Conservation (phyloP, 2,329 filamentous ascomycete species). For the Fusarium sp. region DNA sequence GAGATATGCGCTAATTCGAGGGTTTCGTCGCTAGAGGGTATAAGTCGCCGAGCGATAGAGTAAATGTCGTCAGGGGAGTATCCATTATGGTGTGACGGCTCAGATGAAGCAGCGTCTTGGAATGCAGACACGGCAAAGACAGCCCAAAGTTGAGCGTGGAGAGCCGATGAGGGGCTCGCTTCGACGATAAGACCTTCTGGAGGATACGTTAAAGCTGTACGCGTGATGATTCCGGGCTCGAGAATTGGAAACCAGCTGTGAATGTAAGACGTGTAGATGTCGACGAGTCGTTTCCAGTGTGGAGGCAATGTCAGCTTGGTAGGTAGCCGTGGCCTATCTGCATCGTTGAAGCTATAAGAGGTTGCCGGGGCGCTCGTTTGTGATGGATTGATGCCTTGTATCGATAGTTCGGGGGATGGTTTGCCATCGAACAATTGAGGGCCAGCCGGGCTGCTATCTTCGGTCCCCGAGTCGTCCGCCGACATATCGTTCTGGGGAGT, state of each 20-base stretch:
- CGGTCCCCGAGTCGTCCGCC: slow-evolving; percentile 52
- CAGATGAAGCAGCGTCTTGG: slow-evolving; percentile 58
- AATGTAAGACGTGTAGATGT: slow-evolving; percentile 81
- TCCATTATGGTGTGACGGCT: slow-evolving; percentile 7
- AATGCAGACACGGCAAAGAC: slow-evolving; percentile 69
- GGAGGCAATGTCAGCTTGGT: slow-evolving; percentile 59
- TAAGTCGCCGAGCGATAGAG: slow-evolving; percentile 61
- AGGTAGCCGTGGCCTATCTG: slow-evolving; percentile 15
- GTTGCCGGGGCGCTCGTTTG: slow-evolving; percentile 19
- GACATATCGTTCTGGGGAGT: slow-evolving; percentile 52
- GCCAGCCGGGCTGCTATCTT: slow-evolving; percentile 47
- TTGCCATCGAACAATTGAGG: slow-evolving; percentile 37
- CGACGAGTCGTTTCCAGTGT: slow-evolving; percentile 72
- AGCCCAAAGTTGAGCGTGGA: slow-evolving; percentile 71
- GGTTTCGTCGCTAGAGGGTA: slow-evolving; percentile 63
- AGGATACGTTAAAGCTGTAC: slow-evolving; percentile 60
- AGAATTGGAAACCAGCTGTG: slow-evolving; percentile 83
- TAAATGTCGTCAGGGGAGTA: slow-evolving; percentile 59
- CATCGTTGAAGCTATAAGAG: slow-evolving; percentile 17
- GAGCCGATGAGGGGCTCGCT: slow-evolving; percentile 50
- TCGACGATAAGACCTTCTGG: slow-evolving; percentile 51
- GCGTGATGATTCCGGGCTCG: slow-evolving; percentile 73
- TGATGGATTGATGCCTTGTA: slow-evolving; percentile 28
- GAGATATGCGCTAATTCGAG: slow-evolving; percentile 58
- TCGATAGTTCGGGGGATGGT: slow-evolving; percentile 36